Evolutionary conservation across 768 basidiomycete genomes (phyloP).

Genomic region (Hirschioporus abietinus): DNA sequence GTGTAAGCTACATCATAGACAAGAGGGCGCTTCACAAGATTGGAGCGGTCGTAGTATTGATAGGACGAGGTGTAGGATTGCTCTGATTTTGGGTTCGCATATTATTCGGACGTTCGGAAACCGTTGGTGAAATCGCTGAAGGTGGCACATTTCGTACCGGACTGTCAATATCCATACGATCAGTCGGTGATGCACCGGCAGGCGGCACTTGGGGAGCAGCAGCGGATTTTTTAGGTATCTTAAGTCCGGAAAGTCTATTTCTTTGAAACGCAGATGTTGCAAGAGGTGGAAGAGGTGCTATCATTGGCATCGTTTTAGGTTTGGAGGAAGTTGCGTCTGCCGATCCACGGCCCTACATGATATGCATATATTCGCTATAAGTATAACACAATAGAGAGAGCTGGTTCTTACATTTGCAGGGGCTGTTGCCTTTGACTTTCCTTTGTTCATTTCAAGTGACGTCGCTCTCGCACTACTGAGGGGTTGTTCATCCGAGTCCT

Average conservation of each 20-base stretch:
- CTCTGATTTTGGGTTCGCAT: neutral
- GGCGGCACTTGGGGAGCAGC: neutral
- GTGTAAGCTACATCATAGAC: neutral
- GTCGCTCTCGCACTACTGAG: too few species aligned
- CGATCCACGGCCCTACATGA: neutral
- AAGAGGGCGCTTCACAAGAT: neutral
- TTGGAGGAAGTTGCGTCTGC: neutral
- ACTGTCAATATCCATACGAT: neutral
- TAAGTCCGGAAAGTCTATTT: neutral
- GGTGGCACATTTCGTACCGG: neutral
- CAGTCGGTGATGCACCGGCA: neutral
- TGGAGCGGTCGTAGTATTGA: neutral
- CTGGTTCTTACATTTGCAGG: neutral
- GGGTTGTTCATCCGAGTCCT: too few species aligned
- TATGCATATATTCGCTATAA: neutral
- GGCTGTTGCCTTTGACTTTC: neutral
- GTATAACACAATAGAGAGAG: neutral
- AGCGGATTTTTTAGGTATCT: slow-evolving; percentile 1
- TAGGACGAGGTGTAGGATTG: neutral
- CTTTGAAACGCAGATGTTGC: neutral
- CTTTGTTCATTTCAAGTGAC: too few species aligned
- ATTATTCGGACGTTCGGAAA: neutral
- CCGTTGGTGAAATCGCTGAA: neutral
- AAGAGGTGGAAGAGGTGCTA: neutral
- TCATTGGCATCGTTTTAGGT: neutral